Evolutionary conservation across 2,329 filamentous ascomycete species (phyloP), one percentile per base, ranked within the genome.

Genomic region (Fusarium sp.): DNA sequence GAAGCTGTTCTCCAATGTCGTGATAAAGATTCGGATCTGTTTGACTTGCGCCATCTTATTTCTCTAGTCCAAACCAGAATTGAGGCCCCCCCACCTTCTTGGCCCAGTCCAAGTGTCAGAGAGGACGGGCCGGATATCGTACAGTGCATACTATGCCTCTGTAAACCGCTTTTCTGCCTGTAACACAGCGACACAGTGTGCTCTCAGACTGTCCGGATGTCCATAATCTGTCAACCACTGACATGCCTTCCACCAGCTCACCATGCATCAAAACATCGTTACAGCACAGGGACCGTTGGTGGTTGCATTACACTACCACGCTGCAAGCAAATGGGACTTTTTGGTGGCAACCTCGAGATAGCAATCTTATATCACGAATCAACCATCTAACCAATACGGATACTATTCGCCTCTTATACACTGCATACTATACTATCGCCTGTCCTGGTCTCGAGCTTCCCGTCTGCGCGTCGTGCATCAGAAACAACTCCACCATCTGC

Each of bases 181-280:
- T 15, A 1, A 23, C 22, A n/a, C 17, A 4, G 0, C 1, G 6
- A n/a, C 25, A 54, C 52, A 41, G 46, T 45, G 19, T 20, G 17
- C 33, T 37, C 2, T 22, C 40, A n/a, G 39, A 74, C 71, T 62
- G 71, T 69, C 44, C 40, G n/a, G 23, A 6, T 41, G 23, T 45
- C 27, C 47, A 54, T 27, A 57, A 37, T 20, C 49, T 66, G 54
- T 51, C 60, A 47, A 55, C 65, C 58, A 61, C 43, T 65, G 40
- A 56, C 57, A 60, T 61, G 51, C 60, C 57, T 64, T 68, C 70
- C 71, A 73, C 68, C 71, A 73, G 58, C 65, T 73, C 71, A 73
- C 66, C 68, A 60, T 71, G 71, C 71, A 73, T 60, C 59, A 65
- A 57, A 65, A 56, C 44, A 74, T 71, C 61, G 72, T 72, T 72